A percentile compares a stretch with the other conserved stretches of the same genome.
Conservation (phyloP, 164 flowering plant genomes). For the Stephania cephalantha region DNA sequence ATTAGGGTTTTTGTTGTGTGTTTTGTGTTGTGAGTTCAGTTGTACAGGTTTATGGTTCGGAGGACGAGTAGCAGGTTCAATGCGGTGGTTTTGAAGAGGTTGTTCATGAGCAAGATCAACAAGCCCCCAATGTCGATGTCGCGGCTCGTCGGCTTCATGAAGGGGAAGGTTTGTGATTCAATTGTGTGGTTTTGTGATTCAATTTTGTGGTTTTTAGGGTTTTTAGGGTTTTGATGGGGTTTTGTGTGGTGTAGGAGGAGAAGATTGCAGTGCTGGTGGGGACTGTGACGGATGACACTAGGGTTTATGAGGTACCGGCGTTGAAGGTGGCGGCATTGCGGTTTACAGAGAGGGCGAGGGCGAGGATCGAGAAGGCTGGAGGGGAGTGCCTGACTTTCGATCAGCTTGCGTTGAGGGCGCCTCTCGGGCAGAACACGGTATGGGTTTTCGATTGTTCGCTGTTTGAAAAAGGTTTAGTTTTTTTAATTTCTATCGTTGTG, state of each 20-base stretch:
- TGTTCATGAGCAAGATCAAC: conserved; percentile 61
- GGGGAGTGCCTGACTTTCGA: conserved; percentile 64
- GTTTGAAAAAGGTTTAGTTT: not conserved
- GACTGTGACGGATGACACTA: conserved; percentile 46
- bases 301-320: conserved; percentile 46
- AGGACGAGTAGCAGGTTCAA: conserved; percentile 59
- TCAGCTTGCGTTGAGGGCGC: conserved; percentile 60
- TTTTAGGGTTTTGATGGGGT: not conserved
- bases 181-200: not conserved
- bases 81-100: conserved; percentile 53
- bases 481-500: not conserved
- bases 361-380: conserved; percentile 59
- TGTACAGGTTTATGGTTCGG: conserved; percentile 54
- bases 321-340: conserved; percentile 53
- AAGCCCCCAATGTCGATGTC: conserved; percentile 53
- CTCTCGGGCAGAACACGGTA: conserved; percentile 77
- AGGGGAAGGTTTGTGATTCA: conserved; percentile 37
- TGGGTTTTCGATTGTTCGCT: not conserved
- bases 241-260: conserved; percentile 28
- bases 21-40: conserved; percentile 20
- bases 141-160: conserved; percentile 37
- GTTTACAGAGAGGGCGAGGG: conserved; percentile 60
- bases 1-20: not conserved
- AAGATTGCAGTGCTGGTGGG: conserved; percentile 58
- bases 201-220: not conserved